phyloP scores from a whole-genome alignment of 805 yeast species.

The Cyberlindnera xylosilytica region DNA sequence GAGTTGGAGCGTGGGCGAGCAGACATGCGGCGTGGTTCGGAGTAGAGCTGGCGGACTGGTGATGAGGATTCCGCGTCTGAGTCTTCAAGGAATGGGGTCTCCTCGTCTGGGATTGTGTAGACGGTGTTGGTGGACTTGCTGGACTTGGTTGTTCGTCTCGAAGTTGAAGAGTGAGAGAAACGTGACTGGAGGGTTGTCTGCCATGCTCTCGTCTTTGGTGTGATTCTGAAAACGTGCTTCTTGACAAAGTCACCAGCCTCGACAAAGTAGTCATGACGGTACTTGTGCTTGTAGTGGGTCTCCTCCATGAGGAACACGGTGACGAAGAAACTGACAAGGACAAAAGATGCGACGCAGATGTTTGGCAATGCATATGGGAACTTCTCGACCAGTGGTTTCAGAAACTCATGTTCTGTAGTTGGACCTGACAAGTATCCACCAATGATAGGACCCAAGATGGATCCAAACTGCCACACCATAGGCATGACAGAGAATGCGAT shows the following conservation, averaged over 20 bases:
- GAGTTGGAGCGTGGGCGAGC: constrained; percentile 9
- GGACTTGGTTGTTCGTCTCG: background rate
- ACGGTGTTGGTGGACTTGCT: too few species aligned
- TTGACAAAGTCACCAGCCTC: constrained; percentile 39
- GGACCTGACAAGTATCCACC: constrained; percentile 48
- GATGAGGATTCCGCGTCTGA: background rate
- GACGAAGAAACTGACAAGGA: constrained; percentile 34
- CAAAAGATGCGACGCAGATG: constrained; percentile 39
- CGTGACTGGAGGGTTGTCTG: background rate
- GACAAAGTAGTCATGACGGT: constrained; percentile 42
- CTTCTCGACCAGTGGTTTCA: constrained; percentile 30
- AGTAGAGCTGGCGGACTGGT: background rate
- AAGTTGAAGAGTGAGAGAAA: background rate
- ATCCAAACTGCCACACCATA: constrained; percentile 57
- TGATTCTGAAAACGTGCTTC: constrained; percentile 17
- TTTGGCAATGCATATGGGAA: constrained; percentile 55
- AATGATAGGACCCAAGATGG: constrained; percentile 58
- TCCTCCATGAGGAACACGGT: constrained; percentile 52
- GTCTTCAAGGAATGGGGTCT: constrained; percentile 9
- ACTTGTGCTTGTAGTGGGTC: constrained; percentile 40
- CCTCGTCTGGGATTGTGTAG: constrained; percentile 10
- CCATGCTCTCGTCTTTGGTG: constrained; percentile 31
- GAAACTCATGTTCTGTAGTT: constrained; percentile 24
- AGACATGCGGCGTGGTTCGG: background rate
- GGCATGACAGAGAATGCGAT: constrained; percentile 62